A percentile compares a stretch with the other conserved stretches of the same genome.
phyloP scores from a whole-genome alignment of 2,329 filamentous ascomycete genomes.

The Monilinia laxa region DNA sequence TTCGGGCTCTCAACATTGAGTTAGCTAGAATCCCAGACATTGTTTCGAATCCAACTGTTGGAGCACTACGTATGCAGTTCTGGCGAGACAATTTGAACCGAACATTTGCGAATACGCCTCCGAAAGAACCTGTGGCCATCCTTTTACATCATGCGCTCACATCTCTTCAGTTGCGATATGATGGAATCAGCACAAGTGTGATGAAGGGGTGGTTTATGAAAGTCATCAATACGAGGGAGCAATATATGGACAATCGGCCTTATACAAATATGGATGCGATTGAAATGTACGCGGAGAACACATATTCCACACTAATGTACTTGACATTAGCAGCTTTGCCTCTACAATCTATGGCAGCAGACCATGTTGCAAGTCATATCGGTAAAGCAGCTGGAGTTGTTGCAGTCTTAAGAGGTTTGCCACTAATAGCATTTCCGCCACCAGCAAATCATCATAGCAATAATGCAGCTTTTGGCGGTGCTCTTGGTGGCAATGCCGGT shows the following conservation, averaged over 20 bases:
- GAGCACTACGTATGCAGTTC: slow-evolving; percentile 88
- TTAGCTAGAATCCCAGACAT: slow-evolving; percentile 86
- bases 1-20: slow-evolving; percentile 91
- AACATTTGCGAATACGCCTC: slow-evolving; percentile 74
- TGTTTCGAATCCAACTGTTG: slow-evolving; percentile 83
- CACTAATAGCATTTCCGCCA: slow-evolving; percentile 78
- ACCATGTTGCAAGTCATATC: slow-evolving; percentile 92
- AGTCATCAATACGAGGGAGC: slow-evolving; percentile 77
- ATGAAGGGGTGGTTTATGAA: slow-evolving; percentile 73
- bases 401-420: slow-evolving; percentile 81
- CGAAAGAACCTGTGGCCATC: slow-evolving; percentile 87
- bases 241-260: slow-evolving; percentile 78
- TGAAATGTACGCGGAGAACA: slow-evolving; percentile 90
- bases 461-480: slow-evolving; percentile 44
- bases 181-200: slow-evolving; percentile 43
- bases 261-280: slow-evolving; percentile 71
- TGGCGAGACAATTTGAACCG: slow-evolving; percentile 84
- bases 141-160: slow-evolving; percentile 72
- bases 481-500: slow-evolving; percentile 41
- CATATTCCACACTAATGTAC: slow-evolving; percentile 91
- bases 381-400: slow-evolving; percentile 91
- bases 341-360: slow-evolving; percentile 77
- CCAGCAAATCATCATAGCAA: slow-evolving; percentile 57
- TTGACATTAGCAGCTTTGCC: slow-evolving; percentile 78
- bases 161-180: slow-evolving; percentile 52